phyloP scores from a whole-genome alignment of 257 asterid species.

The Echites panduratus region DNA sequence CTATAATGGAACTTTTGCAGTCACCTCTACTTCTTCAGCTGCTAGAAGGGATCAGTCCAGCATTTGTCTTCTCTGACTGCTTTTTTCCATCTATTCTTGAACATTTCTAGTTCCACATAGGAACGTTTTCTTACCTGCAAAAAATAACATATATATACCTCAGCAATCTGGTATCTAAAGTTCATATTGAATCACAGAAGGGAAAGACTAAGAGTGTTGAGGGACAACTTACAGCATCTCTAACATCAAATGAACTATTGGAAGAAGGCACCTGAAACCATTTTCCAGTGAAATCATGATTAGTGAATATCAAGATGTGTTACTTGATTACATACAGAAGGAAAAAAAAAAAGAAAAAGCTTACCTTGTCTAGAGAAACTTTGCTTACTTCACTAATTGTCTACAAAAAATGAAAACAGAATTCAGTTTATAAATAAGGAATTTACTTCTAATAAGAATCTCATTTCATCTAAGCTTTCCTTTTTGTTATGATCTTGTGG shows the following conservation, averaged over 20 bases:
- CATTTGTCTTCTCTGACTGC: constrained; percentile 63
- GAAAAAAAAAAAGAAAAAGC: too few relatives aligned
- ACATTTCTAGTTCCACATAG: constrained; percentile 41
- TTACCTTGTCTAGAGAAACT: constrained; percentile 8
- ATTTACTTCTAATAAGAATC: not conserved
- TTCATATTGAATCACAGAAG: not conserved
- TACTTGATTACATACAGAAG: not conserved
- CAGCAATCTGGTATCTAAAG: too few relatives aligned
- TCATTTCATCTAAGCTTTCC: not conserved
- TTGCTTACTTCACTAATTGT: not conserved
- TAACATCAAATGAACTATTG: constrained; percentile 32
- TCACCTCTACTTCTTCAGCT: constrained; percentile 16
- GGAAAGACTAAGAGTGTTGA: not conserved
- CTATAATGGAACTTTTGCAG: not conserved
- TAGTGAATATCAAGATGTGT: not conserved
- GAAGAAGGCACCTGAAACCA: constrained; percentile 26
- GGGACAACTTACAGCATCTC: constrained; percentile 49
- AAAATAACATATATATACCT: not conserved
- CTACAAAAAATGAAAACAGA: constrained; percentile 4
- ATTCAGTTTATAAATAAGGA: not conserved
- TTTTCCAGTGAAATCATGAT: not conserved
- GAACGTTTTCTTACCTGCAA: constrained; percentile 52
- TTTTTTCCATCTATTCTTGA: constrained; percentile 62
- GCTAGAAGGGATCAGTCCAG: constrained; percentile 55
- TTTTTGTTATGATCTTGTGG: not conserved